Evolutionary conservation across 192 early-diverging fungal species (phyloP).

Genomic region (Phlyctochytrium arcticum): DNA sequence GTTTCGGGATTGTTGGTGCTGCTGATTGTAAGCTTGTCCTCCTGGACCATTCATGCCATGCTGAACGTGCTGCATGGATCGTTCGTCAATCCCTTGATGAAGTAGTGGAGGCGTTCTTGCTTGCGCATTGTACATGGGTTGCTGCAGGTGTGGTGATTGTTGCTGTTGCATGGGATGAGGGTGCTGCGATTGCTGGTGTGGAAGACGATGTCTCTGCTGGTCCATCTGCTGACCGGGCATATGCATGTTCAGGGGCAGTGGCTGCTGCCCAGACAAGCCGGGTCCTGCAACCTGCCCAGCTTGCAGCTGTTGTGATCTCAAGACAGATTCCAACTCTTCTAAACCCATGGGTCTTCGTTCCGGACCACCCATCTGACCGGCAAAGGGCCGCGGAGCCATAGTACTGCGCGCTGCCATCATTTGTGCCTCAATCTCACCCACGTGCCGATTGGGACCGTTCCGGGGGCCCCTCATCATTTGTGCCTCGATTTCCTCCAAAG

Average conservation of each 20-base stretch:
- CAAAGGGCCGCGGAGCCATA: no score
- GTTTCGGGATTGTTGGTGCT: no score
- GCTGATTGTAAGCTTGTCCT: no score
- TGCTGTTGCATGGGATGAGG: constrained; percentile 5
- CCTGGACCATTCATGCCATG: constrained; percentile 1
- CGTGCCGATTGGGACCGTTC: neutral
- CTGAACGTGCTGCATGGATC: neutral
- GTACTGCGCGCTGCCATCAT: no score
- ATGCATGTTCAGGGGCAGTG: neutral
- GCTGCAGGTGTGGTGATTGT: constrained; percentile 6
- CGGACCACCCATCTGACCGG: neutral
- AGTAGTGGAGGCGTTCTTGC: constrained; percentile 7
- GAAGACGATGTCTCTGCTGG: constrained; percentile 1
- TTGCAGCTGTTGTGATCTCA: constrained; percentile 7
- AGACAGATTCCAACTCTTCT: constrained; percentile 27
- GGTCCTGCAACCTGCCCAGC: no score
- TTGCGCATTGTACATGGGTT: neutral
- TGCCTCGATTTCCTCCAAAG: constrained; percentile 39
- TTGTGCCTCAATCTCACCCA: constrained; percentile 15
- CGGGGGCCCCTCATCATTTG: constrained; percentile 13
- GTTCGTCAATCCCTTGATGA: no score
- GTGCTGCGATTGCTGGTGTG: constrained; percentile 25
- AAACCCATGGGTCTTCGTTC: constrained; percentile 27
- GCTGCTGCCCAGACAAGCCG: no score
- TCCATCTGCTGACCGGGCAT: no score